Base-by-base conservation (phyloP, 208 protist genomes). In the Wallacemonas sp. region DNA sequence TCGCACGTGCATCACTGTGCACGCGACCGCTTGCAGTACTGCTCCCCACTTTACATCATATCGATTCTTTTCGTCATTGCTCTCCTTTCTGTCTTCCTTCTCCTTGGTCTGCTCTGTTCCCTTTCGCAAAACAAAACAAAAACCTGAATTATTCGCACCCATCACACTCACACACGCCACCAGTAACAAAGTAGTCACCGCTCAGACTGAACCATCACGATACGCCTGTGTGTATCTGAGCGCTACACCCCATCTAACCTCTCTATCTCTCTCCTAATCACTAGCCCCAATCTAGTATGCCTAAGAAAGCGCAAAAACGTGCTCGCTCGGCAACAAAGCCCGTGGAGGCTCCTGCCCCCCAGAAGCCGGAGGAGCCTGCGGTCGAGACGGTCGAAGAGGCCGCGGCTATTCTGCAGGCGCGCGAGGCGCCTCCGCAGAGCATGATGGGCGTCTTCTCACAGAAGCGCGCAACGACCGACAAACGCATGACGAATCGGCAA, bases 401-500 rank as follows among this genome's bases (percentile, higher is more conserved):
- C 21, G 55, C 70, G 5, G 46, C 38, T 22, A 59, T 58, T 30
- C 62, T 53, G 27, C 44, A 72, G 63, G 51, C 51, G 26, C 51
- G 49, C 47, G 68, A 72, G 69, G 67, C 55, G 21, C 30, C 28
- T n/a, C 30, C 51, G 3, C 71, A 80, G 56, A 68, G 63, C 24
- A 91, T 94, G 88, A 74, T 91, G 21, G 84, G 76, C n/a, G 49
- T 66, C 46, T 53, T 90, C 58, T 45, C 66, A 19, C 63, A 80
- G 62, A 49, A 66, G 28, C 84, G 82, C 34, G 76, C 77, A 24
- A 79, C 80, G 38, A 87, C 88, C 11, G 78, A 85, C 24, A 90
- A 91, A 67, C 75, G 80, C 65, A 94, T 91, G 86, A 93, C 86
- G 24, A 98, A 97, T 68, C 95, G 96, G 24, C 93, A 98, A 67